Percentiles rank a stretch among this genome's conserved stretches.
Evolutionary conservation across 768 basidiomycete genomes (phyloP).

Genomic region (Mrakia frigida): DNA sequence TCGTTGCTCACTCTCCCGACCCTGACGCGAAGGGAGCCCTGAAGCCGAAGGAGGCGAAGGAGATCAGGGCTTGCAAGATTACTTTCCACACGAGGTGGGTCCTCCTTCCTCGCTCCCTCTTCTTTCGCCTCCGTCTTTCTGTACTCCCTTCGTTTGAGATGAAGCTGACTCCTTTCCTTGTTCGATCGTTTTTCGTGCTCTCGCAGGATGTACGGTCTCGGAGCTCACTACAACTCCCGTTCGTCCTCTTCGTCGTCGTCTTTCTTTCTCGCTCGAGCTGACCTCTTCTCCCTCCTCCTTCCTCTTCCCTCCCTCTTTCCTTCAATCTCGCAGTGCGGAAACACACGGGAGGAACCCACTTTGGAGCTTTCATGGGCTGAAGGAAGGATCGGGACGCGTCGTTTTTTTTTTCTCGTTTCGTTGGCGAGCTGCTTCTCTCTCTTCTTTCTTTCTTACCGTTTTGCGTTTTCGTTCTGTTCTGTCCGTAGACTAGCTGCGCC

Average conservation of each 20-base stretch:
- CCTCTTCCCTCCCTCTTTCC: no score
- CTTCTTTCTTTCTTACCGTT: no score
- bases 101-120: background rate
- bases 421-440: no score
- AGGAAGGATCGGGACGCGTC: background rate
- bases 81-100: constrained; percentile 37
- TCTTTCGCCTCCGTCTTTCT: constrained; percentile 39
- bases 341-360: constrained; percentile 7
- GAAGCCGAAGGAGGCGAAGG: constrained; percentile 49
- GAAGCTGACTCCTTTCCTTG: no score
- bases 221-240: constrained; percentile 54
- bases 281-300: background rate
- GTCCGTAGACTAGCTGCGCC: no score
- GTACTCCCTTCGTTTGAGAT: no score
- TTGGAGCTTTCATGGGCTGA: constrained; percentile 9
- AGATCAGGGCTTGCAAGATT: constrained; percentile 40
- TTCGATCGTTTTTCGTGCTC: constrained; percentile 73
- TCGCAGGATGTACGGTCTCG: constrained; percentile 91
- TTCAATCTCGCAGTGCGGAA: background rate
- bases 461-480: no score
- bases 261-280: background rate
- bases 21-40: constrained; percentile 19
- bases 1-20: constrained; percentile 62
- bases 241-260: background rate
- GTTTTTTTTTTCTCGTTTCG: no score